Evolutionary conservation across 2,329 filamentous ascomycete genomes (phyloP).

Genomic region (Arthrobotrys entomopaga): DNA sequence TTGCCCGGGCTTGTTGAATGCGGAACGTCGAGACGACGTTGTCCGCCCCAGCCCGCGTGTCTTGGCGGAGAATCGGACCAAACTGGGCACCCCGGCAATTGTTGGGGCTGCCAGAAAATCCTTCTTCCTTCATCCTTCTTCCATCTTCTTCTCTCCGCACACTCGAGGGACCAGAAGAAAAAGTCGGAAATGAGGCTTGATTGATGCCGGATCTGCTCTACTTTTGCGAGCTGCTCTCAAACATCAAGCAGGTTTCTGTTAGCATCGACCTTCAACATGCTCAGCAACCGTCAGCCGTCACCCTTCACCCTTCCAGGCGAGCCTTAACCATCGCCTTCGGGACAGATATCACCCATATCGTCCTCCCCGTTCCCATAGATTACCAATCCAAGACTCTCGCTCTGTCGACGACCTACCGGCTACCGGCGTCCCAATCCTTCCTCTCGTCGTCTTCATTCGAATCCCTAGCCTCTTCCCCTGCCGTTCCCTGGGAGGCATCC

Average conservation of each 20-base stretch:
- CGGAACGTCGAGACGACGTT: conserved; percentile 40
- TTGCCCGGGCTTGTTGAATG: conserved; percentile 15
- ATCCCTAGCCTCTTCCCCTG: conserved; percentile 13
- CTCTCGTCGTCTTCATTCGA: conserved; percentile 52
- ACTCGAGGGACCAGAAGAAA: background rate
- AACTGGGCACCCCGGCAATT: conserved; percentile 24
- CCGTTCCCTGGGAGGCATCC: conserved; percentile 69
- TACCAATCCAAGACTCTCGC: conserved; percentile 61
- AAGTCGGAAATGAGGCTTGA: conserved; percentile 28
- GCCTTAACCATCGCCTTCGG: conserved; percentile 63
- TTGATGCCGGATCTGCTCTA: conserved; percentile 50
- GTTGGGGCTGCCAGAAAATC: background rate
- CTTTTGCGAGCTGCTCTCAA: conserved; percentile 69
- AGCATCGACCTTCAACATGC: conserved; percentile 65
- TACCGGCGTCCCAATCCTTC: conserved; percentile 57
- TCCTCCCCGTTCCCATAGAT: conserved; percentile 66
- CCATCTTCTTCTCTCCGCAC: conserved; percentile 13
- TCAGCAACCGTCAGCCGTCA: conserved; percentile 60
- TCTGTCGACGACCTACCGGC: conserved; percentile 63
- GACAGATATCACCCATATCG: conserved; percentile 64
- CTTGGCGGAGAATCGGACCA: conserved; percentile 12
- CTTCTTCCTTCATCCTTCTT: background rate
- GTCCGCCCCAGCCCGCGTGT: conserved; percentile 19
- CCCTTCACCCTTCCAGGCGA: conserved; percentile 58
- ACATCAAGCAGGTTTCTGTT: conserved; percentile 73